Conservation (phyloP, 2,329 filamentous ascomycete genomes). For the Sclerotinia nivalis region DNA sequence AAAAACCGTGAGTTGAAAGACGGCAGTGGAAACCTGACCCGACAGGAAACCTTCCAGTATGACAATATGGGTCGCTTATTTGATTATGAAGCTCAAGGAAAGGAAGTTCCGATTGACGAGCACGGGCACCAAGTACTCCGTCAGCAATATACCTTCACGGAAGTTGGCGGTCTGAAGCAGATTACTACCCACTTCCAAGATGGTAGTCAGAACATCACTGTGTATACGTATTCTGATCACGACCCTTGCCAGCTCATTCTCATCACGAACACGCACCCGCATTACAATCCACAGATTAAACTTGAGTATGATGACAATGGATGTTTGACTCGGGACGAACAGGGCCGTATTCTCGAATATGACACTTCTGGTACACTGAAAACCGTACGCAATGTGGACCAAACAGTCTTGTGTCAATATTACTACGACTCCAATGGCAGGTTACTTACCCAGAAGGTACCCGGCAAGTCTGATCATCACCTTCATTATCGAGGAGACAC, state of each 20-base stretch:
- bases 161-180: neutral
- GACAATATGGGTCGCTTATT: neutral
- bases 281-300: neutral
- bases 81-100: constrained; percentile 1
- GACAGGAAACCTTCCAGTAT: neutral
- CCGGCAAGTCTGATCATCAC: neutral
- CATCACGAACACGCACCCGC: neutral
- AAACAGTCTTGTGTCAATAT: neutral
- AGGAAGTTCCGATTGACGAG: neutral
- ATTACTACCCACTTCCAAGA: neutral
- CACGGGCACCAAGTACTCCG: neutral
- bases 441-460: neutral
- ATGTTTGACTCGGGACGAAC: neutral
- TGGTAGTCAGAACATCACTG: neutral
- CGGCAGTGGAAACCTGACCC: neutral
- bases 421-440: neutral
- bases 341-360: neutral
- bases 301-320: constrained; percentile 1
- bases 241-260: neutral
- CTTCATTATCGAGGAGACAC: neutral
- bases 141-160: neutral
- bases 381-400: neutral
- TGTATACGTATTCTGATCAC: neutral
- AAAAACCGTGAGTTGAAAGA: neutral
- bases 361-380: neutral